phyloP scores from a whole-genome alignment of 176 grass and related monocot species.

The Chloris gayana region DNA sequence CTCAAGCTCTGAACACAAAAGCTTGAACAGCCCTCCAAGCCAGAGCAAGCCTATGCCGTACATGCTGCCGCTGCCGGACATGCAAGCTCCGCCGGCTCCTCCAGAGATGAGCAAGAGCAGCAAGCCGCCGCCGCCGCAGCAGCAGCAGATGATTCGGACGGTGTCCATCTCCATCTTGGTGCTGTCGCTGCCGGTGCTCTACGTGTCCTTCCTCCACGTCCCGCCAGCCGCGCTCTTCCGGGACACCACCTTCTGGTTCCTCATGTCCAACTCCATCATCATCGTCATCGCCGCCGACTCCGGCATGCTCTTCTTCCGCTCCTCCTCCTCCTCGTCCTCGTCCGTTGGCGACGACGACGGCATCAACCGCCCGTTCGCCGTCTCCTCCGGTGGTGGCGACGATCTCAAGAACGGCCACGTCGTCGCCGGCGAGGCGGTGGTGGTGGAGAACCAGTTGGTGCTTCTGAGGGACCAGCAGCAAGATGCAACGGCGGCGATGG shows the following conservation, averaged over 20 bases:
- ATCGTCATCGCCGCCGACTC: slow-evolving; percentile 83
- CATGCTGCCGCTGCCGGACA: slow-evolving; percentile 47
- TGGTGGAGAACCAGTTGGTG: neutral
- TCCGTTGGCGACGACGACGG: neutral
- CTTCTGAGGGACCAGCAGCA: slow-evolving; percentile 4
- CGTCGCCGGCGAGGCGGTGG: neutral
- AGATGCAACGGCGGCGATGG: neutral
- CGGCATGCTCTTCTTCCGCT: slow-evolving; percentile 62
- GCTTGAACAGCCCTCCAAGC: neutral
- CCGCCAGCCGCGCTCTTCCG: slow-evolving; percentile 71
- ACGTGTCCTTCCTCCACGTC: slow-evolving; percentile 84
- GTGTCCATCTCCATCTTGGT: slow-evolving; percentile 88
- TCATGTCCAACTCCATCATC: slow-evolving; percentile 97
- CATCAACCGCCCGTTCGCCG: slow-evolving; percentile 16
- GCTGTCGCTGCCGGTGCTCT: slow-evolving; percentile 75
- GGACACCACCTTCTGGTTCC: slow-evolving; percentile 99
- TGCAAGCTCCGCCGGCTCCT: slow-evolving; percentile 1
- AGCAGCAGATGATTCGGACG: slow-evolving; percentile 36
- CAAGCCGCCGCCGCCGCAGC: too few relatives aligned
- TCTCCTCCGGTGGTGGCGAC: neutral
- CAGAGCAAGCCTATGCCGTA: slow-evolving; percentile 1
- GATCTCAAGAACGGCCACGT: neutral
- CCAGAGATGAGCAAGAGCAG: neutral
- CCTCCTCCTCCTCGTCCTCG: slow-evolving; percentile 28
- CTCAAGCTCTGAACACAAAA: neutral